Evolutionary conservation across 257 asterid species (phyloP), one percentile per base, ranked within the genome.

Genomic region (Thymus quinquecostatus): DNA sequence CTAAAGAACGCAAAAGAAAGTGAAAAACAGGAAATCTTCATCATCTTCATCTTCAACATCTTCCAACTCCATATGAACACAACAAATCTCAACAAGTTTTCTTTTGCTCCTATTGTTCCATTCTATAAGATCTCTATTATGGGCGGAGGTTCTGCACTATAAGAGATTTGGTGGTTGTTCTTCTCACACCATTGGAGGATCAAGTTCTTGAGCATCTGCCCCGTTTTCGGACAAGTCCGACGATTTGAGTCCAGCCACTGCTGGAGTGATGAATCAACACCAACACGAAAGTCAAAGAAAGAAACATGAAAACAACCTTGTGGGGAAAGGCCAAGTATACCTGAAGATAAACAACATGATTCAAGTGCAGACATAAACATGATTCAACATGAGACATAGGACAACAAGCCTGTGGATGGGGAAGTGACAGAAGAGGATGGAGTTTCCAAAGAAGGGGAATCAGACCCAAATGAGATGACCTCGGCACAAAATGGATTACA

Each of bases 161-260:
- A 84, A 0, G 90, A 86, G 60, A 91, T 84, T 32, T 75, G 84
- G 49, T 79, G 78, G 70, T 85, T 74, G 87, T 89, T 86, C 51
- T 80, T 82, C 75, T 78, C 83, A 45, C 96, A 85, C 99, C 99
- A 94, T 12, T 87, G 92, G 27, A 44, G 75, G 30, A 94, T 91
- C 27, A 94, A 63, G 76, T 87, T 89, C 82, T 77, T 76, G 32
- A 94, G 88, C 1, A 48, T 54, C 69, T 89, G 96, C 12, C 99
- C 97, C 0, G 96, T 80, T 76, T 91, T 94, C 0, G 99, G 99
- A 45, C 97, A 94, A 1, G 95, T 91, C 64, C 50, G 81, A 13
- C 80, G 96, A 49, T 80, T 75, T 0, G 90, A 75, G 75, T 89
- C 91, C 70, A 91, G 44, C 99, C 97, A 91, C 38, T 83, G 74